phyloP scores from a whole-genome alignment of 345 rosid genomes.

The Mallotus nudiflorus region DNA sequence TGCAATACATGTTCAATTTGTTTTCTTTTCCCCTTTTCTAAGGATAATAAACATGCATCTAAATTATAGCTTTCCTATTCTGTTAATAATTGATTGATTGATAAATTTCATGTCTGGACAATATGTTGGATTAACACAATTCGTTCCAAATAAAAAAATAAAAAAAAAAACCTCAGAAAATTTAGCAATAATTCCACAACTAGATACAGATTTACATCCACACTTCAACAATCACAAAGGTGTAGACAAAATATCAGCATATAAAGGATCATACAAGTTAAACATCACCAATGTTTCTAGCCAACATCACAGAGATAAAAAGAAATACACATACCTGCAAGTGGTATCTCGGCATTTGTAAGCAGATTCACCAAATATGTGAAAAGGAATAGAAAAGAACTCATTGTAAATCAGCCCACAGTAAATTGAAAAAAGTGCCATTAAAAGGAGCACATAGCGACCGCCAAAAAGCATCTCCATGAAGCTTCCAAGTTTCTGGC shows the following conservation, averaged over 20 bases:
- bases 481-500: slow-evolving; percentile 97
- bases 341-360: slow-evolving; percentile 80
- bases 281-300: slow-evolving; percentile 9
- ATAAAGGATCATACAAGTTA: slow-evolving; percentile 4
- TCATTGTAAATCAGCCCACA: slow-evolving; percentile 98
- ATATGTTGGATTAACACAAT: background rate
- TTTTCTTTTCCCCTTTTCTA: slow-evolving; percentile 1
- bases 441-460: slow-evolving; percentile 83
- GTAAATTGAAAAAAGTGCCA: slow-evolving; percentile 92
- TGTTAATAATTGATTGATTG: too few relatives aligned
- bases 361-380: slow-evolving; percentile 92
- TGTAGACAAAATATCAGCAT: background rate
- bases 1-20: background rate
- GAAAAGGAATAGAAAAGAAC: slow-evolving; percentile 93
- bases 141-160: background rate
- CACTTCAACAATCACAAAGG: background rate
- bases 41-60: background rate
- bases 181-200: background rate
- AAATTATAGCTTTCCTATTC: background rate
- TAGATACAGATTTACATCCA: background rate
- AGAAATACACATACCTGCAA: slow-evolving; percentile 59
- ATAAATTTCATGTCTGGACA: background rate
- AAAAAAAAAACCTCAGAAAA: background rate
- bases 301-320: slow-evolving; percentile 5
- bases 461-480: slow-evolving; percentile 99